Base-by-base conservation (phyloP, 768 basidiomycete genomes). In the Russula sp. region DNA sequence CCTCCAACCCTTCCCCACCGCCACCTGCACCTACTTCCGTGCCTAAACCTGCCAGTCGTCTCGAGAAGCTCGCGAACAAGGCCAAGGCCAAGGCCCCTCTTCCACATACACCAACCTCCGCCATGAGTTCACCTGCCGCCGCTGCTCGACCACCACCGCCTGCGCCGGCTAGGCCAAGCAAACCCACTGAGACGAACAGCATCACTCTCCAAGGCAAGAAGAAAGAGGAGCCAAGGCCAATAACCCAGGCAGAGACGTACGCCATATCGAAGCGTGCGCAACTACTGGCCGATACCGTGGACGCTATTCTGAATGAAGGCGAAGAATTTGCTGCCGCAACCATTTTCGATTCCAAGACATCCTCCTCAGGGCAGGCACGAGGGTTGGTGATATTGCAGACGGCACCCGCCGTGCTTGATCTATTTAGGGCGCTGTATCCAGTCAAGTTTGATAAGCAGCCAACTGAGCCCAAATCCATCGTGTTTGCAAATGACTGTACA, bases 371-470 rank as follows among this genome's bases (percentile, higher is more conserved):
- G 20, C 57, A 66, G 32, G 11, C 79, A 35, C 68, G 68, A 20
- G 87, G 88, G 10, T 76, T 74, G 2, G 75, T 86, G 22, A 77
- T 94, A 31, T 70, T 82, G 49, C 82, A 86, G 66, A 79, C 87
- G 1, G 81, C 87, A 18, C 76, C 84, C 2, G 80, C 86, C 18
- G 78, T 86, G 2, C 77, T 96, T 59, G 93, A 95, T 58, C 75
- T 97, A 9, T 89, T 86, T 74, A 82, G 88, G 49, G 90, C 91
- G 1, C 72, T 97, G 31, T 85, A 89, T 71, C 91, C 91, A 13
- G 79, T 89, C 42, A 78, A 79, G 39, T 84, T 84, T 63, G 73
- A 77, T 0, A 68, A 76, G 27, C 72, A 78, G 42, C 75, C 79
- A 0, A 76, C 86, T 10, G 83, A 82, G 20, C 40, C 53, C 10